Evolutionary conservation across 2,329 filamentous ascomycete species (phyloP), one percentile per base, ranked within the genome.

Genomic region (Lomentospora prolificans): DNA sequence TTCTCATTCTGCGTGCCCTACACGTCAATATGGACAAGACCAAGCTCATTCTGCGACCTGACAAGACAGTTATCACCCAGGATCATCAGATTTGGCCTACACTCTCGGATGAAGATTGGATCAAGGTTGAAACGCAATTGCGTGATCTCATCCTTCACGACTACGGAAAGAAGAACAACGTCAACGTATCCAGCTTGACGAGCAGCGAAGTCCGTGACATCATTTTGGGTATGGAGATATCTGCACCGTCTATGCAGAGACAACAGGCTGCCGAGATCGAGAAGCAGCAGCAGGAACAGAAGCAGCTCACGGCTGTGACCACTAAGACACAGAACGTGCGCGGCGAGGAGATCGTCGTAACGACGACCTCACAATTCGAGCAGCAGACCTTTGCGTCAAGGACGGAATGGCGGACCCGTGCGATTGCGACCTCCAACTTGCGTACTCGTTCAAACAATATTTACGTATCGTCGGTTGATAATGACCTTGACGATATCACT

Each of bases 81-180:
- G 91, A 97, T 66, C 94, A 99, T 73, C 94, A 99, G 69, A 99
- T 99, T 67, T 99, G 94, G 94, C 94, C 94, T 1, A 86, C 90
- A 0, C 75, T 99, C 56, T 86, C 89, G 0, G 94, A 99, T 61
- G 94, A 99, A 64, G 91, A 96, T 60, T 99, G 94, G 94, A 94
- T 99, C 72, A 96, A 96, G 81, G 90, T 99, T n/a, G 94, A 99
- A 77, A 90, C 90, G 50, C 89, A 95, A 67, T 77, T 99, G 44
- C 86, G 94, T 69, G 94, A 99, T 76, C 76, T 99, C 61, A 99
- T 99, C 64, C 69, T 99, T 62, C 96, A 97, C 63, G 94, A 99
- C 68, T 99, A 99, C 68, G 94, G 94, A 67, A 99, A 97, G 82
- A 99, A 99, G 81, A 99, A 99, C 77, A 99, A 97, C 64, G 94